Percentiles rank a stretch among this genome's conserved stretches.
phyloP scores from a whole-genome alignment of 2,329 filamentous ascomycete genomes.

The Ceratocystis cubensis region DNA sequence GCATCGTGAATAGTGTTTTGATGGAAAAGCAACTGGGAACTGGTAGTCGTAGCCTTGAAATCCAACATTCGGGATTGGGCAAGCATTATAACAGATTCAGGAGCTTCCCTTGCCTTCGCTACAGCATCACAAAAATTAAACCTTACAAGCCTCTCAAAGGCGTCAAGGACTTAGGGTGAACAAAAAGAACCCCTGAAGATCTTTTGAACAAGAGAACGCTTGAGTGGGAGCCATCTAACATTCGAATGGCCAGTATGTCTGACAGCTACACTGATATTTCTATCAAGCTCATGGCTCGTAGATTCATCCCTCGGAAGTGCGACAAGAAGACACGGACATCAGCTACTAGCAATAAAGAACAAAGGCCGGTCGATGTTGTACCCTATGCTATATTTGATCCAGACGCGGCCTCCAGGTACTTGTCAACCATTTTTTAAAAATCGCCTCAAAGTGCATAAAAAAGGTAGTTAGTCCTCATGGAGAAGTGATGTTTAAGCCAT shows the following conservation, averaged over 20 bases:
- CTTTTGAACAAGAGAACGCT: constrained; percentile 37
- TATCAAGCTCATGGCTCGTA: constrained; percentile 41
- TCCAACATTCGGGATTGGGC: too few species aligned
- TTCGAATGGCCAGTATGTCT: constrained; percentile 38
- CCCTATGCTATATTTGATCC: constrained; percentile 44
- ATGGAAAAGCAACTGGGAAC: too few species aligned
- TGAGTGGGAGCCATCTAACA: constrained; percentile 43
- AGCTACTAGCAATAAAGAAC: constrained; percentile 34
- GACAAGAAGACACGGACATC: constrained; percentile 45
- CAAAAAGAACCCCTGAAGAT: constrained; percentile 25
- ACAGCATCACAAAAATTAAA: constrained; percentile 46
- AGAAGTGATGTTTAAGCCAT: constrained; percentile 39
- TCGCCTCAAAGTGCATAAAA: constrained; percentile 32
- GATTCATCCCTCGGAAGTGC: constrained; percentile 42
- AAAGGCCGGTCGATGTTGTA: constrained; percentile 39
- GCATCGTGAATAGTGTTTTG: too few species aligned
- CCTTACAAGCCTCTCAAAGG: constrained; percentile 44
- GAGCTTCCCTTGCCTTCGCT: constrained; percentile 40
- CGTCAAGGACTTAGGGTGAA: constrained; percentile 48
- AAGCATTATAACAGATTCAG: too few species aligned
- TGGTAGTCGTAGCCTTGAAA: too few species aligned
- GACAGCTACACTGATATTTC: constrained; percentile 40
- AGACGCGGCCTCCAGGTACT: constrained; percentile 40
- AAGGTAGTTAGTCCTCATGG: constrained; percentile 27
- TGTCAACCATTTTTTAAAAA: constrained; percentile 31